phyloP scores from a whole-genome alignment of 352 stramenopile species.

The Pythium utonaiense region DNA sequence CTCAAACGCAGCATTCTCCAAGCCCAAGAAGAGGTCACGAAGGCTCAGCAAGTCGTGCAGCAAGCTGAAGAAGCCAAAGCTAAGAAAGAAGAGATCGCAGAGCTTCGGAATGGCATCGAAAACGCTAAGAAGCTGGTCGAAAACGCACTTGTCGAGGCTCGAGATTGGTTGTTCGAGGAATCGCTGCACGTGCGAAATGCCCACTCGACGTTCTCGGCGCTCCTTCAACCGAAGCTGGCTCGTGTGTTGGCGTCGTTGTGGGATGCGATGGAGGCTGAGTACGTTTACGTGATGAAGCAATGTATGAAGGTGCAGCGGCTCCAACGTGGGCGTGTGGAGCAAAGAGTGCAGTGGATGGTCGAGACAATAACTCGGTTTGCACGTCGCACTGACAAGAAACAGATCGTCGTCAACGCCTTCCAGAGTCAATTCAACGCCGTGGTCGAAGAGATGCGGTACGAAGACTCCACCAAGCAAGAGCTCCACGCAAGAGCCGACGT shows the following conservation, averaged over 20 bases:
- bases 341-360: conserved; percentile 31
- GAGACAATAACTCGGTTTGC: conserved; percentile 55
- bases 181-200: neutral
- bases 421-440: conserved; percentile 77
- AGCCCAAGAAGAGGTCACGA: conserved; percentile 36
- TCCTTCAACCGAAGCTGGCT: conserved; percentile 29
- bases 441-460: conserved; percentile 80
- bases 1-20: conserved; percentile 35
- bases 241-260: conserved; percentile 39
- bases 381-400: conserved; percentile 60
- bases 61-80: conserved; percentile 68
- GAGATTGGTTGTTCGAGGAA: conserved; percentile 24
- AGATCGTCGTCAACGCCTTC: conserved; percentile 61
- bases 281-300: conserved; percentile 42
- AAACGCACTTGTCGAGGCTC: conserved; percentile 10
- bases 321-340: conserved; percentile 29
- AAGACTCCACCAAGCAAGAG: conserved; percentile 75
- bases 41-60: conserved; percentile 34
- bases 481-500: conserved; percentile 72
- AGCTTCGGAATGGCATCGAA: conserved; percentile 40
- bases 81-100: conserved; percentile 72
- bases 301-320: conserved; percentile 37
- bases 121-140: conserved; percentile 27
- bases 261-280: conserved; percentile 56
- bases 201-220: conserved; percentile 8